Percentiles rank a stretch among this genome's conserved stretches.
phyloP scores from a whole-genome alignment of 2,329 filamentous ascomycete genomes.

The Sclerotinia minor region DNA sequence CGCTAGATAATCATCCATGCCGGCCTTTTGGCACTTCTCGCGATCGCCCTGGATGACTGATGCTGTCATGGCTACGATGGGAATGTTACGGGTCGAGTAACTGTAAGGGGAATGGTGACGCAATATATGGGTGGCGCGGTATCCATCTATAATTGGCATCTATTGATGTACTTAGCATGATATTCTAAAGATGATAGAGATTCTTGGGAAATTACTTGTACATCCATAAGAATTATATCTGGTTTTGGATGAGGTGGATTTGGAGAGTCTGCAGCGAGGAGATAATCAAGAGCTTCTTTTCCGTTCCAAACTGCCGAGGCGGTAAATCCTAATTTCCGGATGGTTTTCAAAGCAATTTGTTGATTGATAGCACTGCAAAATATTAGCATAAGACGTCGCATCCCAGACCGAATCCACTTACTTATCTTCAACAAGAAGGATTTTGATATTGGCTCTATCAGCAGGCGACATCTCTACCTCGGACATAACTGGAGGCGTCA shows the following conservation, averaged over 20 bases:
- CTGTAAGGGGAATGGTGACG: conserved; percentile 68
- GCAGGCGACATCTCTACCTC: conserved; percentile 53
- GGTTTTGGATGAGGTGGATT: conserved; percentile 47
- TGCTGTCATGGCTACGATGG: conserved; percentile 80
- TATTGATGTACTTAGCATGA: background rate
- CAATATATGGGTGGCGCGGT: conserved; percentile 72
- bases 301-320: conserved; percentile 76
- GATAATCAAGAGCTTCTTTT: conserved; percentile 74
- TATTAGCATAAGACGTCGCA: conserved; percentile 13
- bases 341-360: conserved; percentile 74
- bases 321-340: conserved; percentile 70
- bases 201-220: conserved; percentile 47
- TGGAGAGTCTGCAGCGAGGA: conserved; percentile 53
- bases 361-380: conserved; percentile 61
- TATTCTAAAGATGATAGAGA: no score
- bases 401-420: conserved; percentile 45
- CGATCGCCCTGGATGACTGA: conserved; percentile 75
- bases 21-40: conserved; percentile 70
- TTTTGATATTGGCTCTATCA: conserved; percentile 63
- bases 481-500: conserved; percentile 40
- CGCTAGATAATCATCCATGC: conserved; percentile 76
- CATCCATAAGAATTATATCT: conserved; percentile 77
- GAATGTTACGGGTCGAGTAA: conserved; percentile 58
- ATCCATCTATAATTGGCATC: conserved; percentile 76
- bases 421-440: conserved; percentile 84